Evolutionary conservation across 2,329 filamentous ascomycete species (phyloP).

Genomic region (Rutstroemia sydowiana): DNA sequence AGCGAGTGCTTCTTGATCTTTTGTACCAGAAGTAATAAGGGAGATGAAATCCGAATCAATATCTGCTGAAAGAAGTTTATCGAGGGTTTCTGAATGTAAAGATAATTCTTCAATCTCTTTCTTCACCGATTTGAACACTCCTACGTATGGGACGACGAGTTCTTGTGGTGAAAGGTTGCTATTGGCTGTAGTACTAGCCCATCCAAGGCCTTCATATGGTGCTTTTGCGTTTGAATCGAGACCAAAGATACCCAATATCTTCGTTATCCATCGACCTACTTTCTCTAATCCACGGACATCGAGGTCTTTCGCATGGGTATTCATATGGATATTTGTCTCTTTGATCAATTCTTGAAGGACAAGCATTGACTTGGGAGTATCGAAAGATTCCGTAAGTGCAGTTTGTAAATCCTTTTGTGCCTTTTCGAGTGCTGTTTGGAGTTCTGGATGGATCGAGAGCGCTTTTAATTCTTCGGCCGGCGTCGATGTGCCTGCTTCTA

Average conservation of each 20-base stretch:
- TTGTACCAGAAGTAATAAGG: conserved; percentile 38
- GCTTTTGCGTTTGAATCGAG: conserved; percentile 56
- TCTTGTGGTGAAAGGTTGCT: conserved; percentile 31
- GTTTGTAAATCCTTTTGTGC: conserved; percentile 47
- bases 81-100: conserved; percentile 40
- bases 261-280: conserved; percentile 72
- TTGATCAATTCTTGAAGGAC: conserved; percentile 72
- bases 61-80: conserved; percentile 37
- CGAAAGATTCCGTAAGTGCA: conserved; percentile 76
- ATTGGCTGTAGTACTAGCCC: conserved; percentile 38
- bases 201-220: conserved; percentile 51
- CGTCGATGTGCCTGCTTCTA: conserved; percentile 1
- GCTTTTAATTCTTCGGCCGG: conserved; percentile 17
- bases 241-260: conserved; percentile 77
- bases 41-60: conserved; percentile 41
- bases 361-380: conserved; percentile 74
- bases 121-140: conserved; percentile 39
- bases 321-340: conserved; percentile 60
- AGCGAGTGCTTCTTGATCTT: conserved; percentile 45
- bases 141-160: conserved; percentile 41
- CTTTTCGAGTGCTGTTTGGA: conserved; percentile 32
- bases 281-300: conserved; percentile 43
- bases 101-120: conserved; percentile 40
- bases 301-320: conserved; percentile 35
- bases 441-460: conserved; percentile 3